These are phyloP conservation scores for Asclepias syriaca DNA, from an alignment of 257 asterid species.

Conservation along the genomic window DNA sequence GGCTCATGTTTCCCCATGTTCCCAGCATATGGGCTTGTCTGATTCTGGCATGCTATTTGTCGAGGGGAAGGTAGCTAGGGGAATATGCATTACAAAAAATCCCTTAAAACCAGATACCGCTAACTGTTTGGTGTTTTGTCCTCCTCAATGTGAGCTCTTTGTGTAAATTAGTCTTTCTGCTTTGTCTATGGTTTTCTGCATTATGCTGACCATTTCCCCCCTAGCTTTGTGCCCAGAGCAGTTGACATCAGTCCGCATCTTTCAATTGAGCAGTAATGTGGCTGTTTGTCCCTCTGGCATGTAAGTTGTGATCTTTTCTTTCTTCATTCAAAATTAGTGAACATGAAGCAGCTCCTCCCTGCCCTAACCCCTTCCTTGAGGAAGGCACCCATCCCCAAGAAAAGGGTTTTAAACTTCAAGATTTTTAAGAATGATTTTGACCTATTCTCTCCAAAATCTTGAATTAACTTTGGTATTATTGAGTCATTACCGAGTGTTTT, in stretches of 20 bases:
- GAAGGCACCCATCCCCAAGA: background rate
- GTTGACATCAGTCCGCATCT: constrained; percentile 52
- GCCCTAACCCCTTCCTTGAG: background rate
- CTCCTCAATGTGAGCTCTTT: constrained; percentile 61
- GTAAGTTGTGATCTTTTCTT: constrained; percentile 38
- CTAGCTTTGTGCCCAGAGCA: constrained; percentile 77
- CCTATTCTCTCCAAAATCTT: background rate
- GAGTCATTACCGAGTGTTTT: background rate
- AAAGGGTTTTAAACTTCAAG: background rate
- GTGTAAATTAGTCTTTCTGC: constrained; percentile 11
- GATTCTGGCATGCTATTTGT: constrained; percentile 29
- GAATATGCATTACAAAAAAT: constrained; percentile 63
- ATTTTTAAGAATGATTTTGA: background rate
- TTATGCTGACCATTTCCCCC: constrained; percentile 12
- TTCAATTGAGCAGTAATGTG: constrained; percentile 73
- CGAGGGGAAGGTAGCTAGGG: constrained; percentile 62
- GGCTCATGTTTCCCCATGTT: constrained; percentile 22
- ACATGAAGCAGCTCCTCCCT: background rate
- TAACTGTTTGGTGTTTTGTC: constrained; percentile 68
- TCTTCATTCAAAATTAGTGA: background rate
- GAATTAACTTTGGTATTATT: background rate
- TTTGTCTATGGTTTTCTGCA: constrained; percentile 5
- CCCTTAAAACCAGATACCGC: constrained; percentile 53
- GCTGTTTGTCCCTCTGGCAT: constrained; percentile 75
- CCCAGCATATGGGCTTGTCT: constrained; percentile 13